phyloP scores from a whole-genome alignment of 176 grass and related monocot species.

The Cocos nucifera region DNA sequence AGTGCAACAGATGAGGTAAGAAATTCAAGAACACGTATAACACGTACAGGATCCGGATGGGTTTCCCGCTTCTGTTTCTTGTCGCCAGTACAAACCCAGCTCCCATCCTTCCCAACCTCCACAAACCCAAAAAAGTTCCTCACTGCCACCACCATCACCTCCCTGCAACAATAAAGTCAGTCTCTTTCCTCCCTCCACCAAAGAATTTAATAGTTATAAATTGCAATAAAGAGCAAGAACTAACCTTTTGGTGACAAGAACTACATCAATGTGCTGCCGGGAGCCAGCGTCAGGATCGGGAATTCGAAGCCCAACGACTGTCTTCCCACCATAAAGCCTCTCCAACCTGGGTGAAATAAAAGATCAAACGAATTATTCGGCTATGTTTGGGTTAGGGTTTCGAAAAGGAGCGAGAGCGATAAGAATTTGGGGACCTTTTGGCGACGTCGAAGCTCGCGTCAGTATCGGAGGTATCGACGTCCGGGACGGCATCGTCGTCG shows the following conservation, averaged over 20 bases:
- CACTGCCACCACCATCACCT: slow-evolving; percentile 81
- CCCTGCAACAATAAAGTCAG: slow-evolving; percentile 33
- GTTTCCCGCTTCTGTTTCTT: slow-evolving; percentile 59
- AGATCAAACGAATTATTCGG: background rate
- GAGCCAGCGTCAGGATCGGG: slow-evolving; percentile 67
- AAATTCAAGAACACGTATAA: background rate
- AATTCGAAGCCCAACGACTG: slow-evolving; percentile 87
- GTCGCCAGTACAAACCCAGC: slow-evolving; percentile 49
- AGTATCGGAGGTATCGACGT: slow-evolving; percentile 71
- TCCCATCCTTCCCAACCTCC: slow-evolving; percentile 60
- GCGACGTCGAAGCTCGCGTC: slow-evolving; percentile 59
- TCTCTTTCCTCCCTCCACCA: slow-evolving; percentile 1
- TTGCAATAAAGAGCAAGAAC: background rate
- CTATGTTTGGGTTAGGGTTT: background rate
- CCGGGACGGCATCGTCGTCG: slow-evolving; percentile 35
- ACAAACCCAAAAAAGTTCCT: slow-evolving; percentile 63
- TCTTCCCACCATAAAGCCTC: slow-evolving; percentile 68
- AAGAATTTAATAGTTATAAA: background rate
- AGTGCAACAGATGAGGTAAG: background rate
- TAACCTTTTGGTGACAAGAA: slow-evolving; percentile 68
- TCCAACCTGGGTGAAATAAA: slow-evolving; percentile 51
- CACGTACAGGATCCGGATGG: slow-evolving; percentile 52
- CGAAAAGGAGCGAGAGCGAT: background rate
- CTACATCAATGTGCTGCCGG: slow-evolving; percentile 73
- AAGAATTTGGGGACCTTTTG: slow-evolving; percentile 24